Conservation (phyloP, 2,329 filamentous ascomycete genomes). For the Aaosphaeria pasadenensis region DNA sequence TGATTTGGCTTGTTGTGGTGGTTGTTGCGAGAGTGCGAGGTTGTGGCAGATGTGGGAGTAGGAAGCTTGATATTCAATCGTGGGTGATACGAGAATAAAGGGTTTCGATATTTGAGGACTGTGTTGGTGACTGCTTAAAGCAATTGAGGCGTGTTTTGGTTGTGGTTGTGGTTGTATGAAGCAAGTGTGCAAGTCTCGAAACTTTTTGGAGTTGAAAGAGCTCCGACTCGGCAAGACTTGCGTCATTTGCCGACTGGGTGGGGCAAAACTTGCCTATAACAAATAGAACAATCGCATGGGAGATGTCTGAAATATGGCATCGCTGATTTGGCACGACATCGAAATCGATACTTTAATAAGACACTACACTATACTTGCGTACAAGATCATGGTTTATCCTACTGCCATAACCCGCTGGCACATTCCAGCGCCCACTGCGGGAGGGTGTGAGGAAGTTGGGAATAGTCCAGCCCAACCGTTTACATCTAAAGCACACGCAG, state of each 20-base stretch:
- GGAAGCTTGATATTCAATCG: too few relatives aligned
- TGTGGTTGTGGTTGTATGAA: neutral
- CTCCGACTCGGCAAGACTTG: conserved; percentile 13
- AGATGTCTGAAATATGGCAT: too few relatives aligned
- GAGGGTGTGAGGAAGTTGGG: neutral
- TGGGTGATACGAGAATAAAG: too few relatives aligned
- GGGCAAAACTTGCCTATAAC: too few relatives aligned
- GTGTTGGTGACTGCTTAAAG: too few relatives aligned
- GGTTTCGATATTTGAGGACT: too few relatives aligned
- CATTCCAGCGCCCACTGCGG: neutral
- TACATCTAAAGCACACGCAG: neutral
- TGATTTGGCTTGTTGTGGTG: neutral
- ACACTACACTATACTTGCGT: conserved; percentile 29
- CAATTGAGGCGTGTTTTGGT: too few relatives aligned
- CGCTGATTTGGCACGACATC: too few relatives aligned
- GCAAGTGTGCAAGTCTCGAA: conserved; percentile 1
- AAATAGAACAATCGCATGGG: too few relatives aligned
- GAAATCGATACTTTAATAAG: conserved; percentile 16
- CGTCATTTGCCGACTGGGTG: neutral
- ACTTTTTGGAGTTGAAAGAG: conserved; percentile 17
- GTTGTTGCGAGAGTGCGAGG: neutral
- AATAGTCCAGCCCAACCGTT: conserved; percentile 9
- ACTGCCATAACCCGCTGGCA: neutral
- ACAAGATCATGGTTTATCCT: conserved; percentile 6
- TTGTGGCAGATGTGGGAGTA: too few relatives aligned